Evolutionary conservation across 768 basidiomycete species (phyloP).

Genomic region (Terana coerulea): DNA sequence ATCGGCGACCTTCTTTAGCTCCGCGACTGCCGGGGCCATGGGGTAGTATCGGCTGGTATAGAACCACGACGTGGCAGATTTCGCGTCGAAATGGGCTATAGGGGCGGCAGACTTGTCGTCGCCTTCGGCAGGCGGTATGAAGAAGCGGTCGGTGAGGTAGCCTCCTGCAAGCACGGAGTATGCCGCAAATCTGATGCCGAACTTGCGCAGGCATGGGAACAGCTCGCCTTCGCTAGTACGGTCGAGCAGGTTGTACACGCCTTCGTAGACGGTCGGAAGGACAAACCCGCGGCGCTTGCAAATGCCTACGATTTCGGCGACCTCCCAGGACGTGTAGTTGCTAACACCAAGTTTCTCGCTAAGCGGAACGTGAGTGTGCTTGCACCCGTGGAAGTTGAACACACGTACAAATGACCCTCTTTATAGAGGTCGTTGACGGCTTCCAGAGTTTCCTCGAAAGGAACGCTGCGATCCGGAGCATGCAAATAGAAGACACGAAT

Average conservation of each 20-base stretch:
- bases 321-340: slow-evolving; percentile 58
- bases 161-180: slow-evolving; percentile 60
- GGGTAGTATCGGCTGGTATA: neutral
- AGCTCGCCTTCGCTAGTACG: slow-evolving; percentile 45
- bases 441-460: slow-evolving; percentile 49
- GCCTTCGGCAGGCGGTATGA: neutral
- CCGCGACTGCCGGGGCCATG: neutral
- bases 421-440: slow-evolving; percentile 43
- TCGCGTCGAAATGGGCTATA: neutral
- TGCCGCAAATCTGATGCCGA: slow-evolving; percentile 50
- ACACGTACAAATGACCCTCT: slow-evolving; percentile 48
- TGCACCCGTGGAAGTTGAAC: neutral
- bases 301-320: slow-evolving; percentile 56
- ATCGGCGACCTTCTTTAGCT: neutral
- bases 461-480: slow-evolving; percentile 55
- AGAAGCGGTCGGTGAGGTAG: slow-evolving; percentile 32
- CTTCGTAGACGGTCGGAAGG: slow-evolving; percentile 53
- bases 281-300: slow-evolving; percentile 52
- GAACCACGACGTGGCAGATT: slow-evolving; percentile 25
- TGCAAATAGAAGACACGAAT: slow-evolving; percentile 55
- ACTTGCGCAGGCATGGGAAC: slow-evolving; percentile 56
- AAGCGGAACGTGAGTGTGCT: slow-evolving; percentile 19
- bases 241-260: slow-evolving; percentile 47
- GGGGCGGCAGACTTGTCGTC: neutral
- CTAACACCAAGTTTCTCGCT: slow-evolving; percentile 62